Evolutionary conservation across 129 eudicot species (phyloP).

Genomic region (Saussurea involucrata): DNA sequence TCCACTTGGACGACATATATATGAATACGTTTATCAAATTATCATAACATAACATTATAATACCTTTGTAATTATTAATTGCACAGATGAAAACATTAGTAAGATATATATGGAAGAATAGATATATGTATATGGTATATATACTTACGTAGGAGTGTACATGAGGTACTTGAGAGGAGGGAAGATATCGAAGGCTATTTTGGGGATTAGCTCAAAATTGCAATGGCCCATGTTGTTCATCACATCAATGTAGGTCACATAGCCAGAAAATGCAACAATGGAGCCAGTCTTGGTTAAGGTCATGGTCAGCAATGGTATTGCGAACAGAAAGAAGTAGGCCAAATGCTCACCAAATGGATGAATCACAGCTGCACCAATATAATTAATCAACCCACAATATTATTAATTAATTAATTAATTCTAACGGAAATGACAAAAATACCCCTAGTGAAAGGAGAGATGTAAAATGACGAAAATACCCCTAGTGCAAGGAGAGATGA

Average conservation of each 20-base stretch:
- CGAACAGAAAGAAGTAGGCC: constrained; percentile 42
- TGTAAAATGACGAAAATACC: background rate
- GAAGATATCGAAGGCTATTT: constrained; percentile 39
- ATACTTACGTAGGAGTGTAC: constrained; percentile 73
- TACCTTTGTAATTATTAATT: no score
- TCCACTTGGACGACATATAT: background rate
- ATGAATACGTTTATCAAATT: background rate
- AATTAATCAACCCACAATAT: background rate
- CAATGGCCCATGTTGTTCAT: constrained; percentile 77
- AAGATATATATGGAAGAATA: background rate
- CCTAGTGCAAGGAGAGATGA: background rate
- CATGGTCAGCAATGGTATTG: constrained; percentile 39
- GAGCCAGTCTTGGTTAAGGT: constrained; percentile 33
- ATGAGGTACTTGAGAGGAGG: constrained; percentile 59
- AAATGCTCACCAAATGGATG: constrained; percentile 70
- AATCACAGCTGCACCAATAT: constrained; percentile 50
- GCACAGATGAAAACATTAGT: background rate
- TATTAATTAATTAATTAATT: background rate
- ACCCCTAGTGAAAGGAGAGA: background rate
- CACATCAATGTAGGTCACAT: constrained; percentile 50
- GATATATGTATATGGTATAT: background rate
- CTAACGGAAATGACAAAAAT: background rate
- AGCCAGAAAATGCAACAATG: constrained; percentile 26
- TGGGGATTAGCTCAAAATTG: constrained; percentile 63
- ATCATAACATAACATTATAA: background rate